phyloP scores from a whole-genome alignment of 1,139 yeast genomes.

The Lodderomyces margitis region DNA sequence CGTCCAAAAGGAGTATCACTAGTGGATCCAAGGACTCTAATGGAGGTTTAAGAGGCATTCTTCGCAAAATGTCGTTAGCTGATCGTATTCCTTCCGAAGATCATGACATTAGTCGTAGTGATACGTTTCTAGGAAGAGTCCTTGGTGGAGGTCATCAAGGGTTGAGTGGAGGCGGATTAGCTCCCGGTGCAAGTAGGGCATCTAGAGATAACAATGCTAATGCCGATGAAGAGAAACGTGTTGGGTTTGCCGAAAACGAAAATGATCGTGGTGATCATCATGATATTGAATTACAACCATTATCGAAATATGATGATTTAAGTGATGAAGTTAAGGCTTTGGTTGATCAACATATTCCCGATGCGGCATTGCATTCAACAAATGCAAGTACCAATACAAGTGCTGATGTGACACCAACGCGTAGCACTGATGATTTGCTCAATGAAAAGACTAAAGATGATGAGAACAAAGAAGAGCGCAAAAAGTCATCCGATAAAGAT shows the following conservation, averaged over 20 bases:
- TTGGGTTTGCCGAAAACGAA: slow-evolving; percentile 16
- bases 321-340: slow-evolving; percentile 43
- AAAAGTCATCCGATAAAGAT: slow-evolving; percentile 3
- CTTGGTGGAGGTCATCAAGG: slow-evolving; percentile 27
- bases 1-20: slow-evolving; percentile 4
- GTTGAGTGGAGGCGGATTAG: slow-evolving; percentile 42
- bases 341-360: slow-evolving; percentile 38
- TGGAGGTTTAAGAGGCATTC: slow-evolving; percentile 28
- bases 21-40: slow-evolving; percentile 6
- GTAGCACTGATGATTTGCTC: slow-evolving; percentile 4
- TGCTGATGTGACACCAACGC: slow-evolving; percentile 15
- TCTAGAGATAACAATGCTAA: slow-evolving; percentile 18
- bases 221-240: slow-evolving; percentile 18
- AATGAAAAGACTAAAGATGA: slow-evolving; percentile 9
- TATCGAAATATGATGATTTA: slow-evolving; percentile 32
- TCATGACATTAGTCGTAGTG: slow-evolving; percentile 26
- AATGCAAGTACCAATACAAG: slow-evolving; percentile 8
- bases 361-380: slow-evolving; percentile 10
- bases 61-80: slow-evolving; percentile 36
- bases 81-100: slow-evolving; percentile 25
- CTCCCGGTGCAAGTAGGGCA: slow-evolving; percentile 37
- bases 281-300: slow-evolving; percentile 34
- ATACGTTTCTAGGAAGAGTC: slow-evolving; percentile 42
- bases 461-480: slow-evolving; percentile 7
- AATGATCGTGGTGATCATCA: slow-evolving; percentile 11